phyloP scores from a whole-genome alignment of 345 rosid species.

The Citrus maxima region DNA sequence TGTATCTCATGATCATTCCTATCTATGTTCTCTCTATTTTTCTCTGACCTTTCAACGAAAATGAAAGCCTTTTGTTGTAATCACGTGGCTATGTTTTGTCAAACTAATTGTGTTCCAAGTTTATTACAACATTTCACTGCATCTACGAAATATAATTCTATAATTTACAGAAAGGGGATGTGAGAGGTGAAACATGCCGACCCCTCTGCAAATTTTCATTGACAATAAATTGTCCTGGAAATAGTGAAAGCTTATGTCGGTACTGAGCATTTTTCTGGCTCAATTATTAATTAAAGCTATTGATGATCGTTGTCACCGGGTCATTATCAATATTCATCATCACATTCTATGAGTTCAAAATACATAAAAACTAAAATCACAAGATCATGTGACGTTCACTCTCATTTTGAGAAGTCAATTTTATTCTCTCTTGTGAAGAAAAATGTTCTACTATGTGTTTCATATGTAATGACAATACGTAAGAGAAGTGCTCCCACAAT shows the following conservation, averaged over 20 bases:
- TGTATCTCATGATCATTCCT: no score
- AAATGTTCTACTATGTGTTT: background rate
- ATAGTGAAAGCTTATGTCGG: constrained; percentile 25
- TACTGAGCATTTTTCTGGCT: constrained; percentile 13
- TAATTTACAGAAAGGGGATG: background rate
- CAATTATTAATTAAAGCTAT: constrained; percentile 22
- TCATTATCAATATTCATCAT: constrained; percentile 23
- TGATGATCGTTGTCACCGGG: background rate
- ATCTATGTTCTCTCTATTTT: no score
- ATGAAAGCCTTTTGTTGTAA: no score
- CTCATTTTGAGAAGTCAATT: constrained; percentile 16
- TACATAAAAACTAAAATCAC: background rate
- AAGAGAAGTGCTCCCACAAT: constrained; percentile 6
- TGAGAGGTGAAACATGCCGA: constrained; percentile 29
- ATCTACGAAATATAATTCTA: background rate
- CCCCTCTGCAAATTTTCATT: constrained; percentile 22
- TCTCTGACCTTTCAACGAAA: no score
- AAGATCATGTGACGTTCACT: constrained; percentile 7
- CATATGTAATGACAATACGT: constrained; percentile 5
- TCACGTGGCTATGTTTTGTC: background rate
- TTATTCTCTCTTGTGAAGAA: background rate
- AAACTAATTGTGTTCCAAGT: background rate
- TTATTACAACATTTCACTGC: background rate
- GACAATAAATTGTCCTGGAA: background rate
- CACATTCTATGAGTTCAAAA: constrained; percentile 19